Evolutionary conservation across 1,284 basidiomycete species (phyloP).

Genomic region (Pisolithus thermaeus): DNA sequence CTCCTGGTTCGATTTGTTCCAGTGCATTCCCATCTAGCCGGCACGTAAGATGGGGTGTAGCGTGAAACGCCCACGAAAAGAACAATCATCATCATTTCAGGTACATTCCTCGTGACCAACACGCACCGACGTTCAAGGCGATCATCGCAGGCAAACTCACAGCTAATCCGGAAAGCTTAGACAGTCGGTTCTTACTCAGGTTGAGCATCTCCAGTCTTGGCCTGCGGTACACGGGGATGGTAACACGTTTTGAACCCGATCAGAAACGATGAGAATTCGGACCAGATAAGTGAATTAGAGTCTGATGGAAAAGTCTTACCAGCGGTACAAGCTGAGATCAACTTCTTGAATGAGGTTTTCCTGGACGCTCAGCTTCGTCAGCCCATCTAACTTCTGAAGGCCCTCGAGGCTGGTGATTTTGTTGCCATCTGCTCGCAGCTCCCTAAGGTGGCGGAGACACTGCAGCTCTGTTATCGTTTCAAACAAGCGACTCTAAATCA

Average conservation of each 20-base stretch:
- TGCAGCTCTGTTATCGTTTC: conserved; percentile 56
- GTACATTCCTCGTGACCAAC: conserved; percentile 8
- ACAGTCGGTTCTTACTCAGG: conserved; percentile 73
- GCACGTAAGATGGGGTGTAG: background rate
- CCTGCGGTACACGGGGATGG: conserved; percentile 40
- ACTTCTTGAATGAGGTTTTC: conserved; percentile 68
- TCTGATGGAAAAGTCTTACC: conserved; percentile 44
- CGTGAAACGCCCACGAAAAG: conserved; percentile 2
- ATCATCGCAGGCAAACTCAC: conserved; percentile 54
- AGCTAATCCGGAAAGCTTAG: conserved; percentile 54
- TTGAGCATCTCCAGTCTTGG: conserved; percentile 79
- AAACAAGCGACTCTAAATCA: conserved; percentile 8
- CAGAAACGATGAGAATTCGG: conserved; percentile 9
- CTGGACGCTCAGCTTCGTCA: conserved; percentile 80
- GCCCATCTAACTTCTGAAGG: conserved; percentile 70
- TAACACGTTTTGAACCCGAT: background rate
- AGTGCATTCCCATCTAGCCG: conserved; percentile 70
- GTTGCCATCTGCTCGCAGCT: conserved; percentile 87
- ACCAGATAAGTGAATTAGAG: background rate
- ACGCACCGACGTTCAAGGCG: conserved; percentile 78
- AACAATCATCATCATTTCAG: conserved; percentile 9
- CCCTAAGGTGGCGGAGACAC: conserved; percentile 80
- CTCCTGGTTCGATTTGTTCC: conserved; percentile 44
- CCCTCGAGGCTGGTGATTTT: conserved; percentile 74
- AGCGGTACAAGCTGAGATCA: conserved; percentile 60